Conservation (phyloP, 345 rosid genomes). For the Abelmoschus esculentus region DNA sequence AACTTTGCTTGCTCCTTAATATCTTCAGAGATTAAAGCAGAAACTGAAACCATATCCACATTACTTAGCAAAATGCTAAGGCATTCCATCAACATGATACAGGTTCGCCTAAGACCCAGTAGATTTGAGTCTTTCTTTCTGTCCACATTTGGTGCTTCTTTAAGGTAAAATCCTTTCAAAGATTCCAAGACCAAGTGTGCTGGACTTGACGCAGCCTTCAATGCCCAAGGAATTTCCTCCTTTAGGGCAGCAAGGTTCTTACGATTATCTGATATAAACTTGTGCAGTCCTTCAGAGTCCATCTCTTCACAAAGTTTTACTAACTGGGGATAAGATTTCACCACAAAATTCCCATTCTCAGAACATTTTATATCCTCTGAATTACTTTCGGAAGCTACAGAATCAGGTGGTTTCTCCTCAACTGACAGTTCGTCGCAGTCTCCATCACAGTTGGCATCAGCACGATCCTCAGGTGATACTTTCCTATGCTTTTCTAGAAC, state of each 20-base stretch:
- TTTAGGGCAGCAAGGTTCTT: conserved; percentile 85
- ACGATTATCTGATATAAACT: conserved; percentile 92
- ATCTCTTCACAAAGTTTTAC: conserved; percentile 70
- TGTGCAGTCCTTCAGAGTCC: conserved; percentile 87
- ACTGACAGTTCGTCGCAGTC: neutral
- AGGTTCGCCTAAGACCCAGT: conserved; percentile 88
- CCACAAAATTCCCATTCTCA: conserved; percentile 35
- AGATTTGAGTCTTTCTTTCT: conserved; percentile 85
- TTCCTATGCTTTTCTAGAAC: conserved; percentile 58
- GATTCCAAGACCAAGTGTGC: conserved; percentile 73
- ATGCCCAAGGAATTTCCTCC: conserved; percentile 89
- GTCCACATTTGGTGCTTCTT: conserved; percentile 47
- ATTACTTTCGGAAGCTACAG: neutral
- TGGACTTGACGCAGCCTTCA: conserved; percentile 71
- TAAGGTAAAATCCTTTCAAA: conserved; percentile 73
- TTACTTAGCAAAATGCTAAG: conserved; percentile 69
- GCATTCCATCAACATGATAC: conserved; percentile 99
- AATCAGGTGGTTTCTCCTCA: conserved; percentile 4
- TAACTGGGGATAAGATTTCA: conserved; percentile 67
- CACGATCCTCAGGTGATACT: conserved; percentile 24
- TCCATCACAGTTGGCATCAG: neutral
- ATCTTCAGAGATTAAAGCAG: conserved; percentile 52
- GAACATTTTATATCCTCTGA: neutral
- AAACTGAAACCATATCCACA: conserved; percentile 35
- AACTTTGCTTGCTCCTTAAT: conserved; percentile 66